phyloP scores from a whole-genome alignment of 2,329 filamentous ascomycete species.

The Balansia obtecta region DNA sequence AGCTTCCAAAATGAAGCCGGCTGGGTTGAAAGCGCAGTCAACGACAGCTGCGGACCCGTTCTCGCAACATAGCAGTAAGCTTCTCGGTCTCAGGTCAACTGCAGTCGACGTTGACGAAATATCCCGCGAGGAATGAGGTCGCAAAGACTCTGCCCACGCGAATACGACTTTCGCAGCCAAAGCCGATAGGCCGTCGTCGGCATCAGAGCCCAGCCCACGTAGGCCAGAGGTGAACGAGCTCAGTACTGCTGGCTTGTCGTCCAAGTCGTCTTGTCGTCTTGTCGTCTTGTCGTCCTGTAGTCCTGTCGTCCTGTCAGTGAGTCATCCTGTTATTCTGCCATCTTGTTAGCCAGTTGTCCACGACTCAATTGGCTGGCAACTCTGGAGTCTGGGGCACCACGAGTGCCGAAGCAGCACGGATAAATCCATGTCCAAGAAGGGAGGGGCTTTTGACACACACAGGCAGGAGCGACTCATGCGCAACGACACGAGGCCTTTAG shows the following conservation, averaged over 20 bases:
- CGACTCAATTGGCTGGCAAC: neutral
- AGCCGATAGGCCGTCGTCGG: neutral
- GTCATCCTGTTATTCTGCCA: too few species aligned
- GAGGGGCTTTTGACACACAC: neutral
- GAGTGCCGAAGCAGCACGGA: conserved; percentile 5
- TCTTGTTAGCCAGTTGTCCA: neutral
- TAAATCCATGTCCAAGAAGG: conserved; percentile 11
- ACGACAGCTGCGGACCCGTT: neutral
- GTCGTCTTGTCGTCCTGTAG: too few species aligned
- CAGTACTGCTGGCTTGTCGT: neutral
- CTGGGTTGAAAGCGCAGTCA: neutral
- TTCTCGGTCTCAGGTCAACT: neutral
- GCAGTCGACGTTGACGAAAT: neutral
- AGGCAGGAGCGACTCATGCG: neutral
- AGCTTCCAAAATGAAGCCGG: neutral
- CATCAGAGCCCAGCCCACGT: neutral
- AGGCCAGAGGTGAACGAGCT: neutral
- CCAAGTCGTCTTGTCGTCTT: too few species aligned
- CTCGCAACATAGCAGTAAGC: neutral
- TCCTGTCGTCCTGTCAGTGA: too few species aligned
- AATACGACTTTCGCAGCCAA: neutral
- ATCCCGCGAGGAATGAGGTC: neutral
- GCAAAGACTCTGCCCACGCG: neutral
- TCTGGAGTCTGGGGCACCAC: neutral
- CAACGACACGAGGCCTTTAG: too few species aligned